A percentile compares a stretch with the other conserved stretches of the same genome.
Conservation (phyloP, 768 basidiomycete species). For the Ephemerocybe angulata region DNA sequence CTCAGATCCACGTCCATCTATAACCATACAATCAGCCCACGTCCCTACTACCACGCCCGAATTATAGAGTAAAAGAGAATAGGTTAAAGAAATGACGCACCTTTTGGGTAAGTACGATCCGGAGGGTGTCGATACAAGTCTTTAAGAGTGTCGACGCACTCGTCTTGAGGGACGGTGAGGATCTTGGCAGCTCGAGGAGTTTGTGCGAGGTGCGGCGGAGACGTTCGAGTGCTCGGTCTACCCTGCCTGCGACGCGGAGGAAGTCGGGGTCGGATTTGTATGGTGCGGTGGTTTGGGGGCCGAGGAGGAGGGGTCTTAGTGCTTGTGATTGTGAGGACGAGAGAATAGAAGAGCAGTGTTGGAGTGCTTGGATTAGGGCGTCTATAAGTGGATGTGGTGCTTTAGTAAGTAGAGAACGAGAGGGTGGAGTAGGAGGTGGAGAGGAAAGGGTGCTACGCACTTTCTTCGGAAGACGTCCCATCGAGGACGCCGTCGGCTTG, state of each 20-base stretch:
- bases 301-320: no score
- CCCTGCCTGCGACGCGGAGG: slow-evolving; percentile 42
- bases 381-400: not conserved
- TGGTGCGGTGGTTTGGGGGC: not conserved
- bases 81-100: no score
- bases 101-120: not conserved
- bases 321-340: no score
- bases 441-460: no score
- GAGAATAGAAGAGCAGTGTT: no score
- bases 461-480: slow-evolving; percentile 34
- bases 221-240: slow-evolving; percentile 59
- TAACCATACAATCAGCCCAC: not conserved
- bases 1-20: not conserved
- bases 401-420: not conserved
- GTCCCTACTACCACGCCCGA: no score
- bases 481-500: slow-evolving; percentile 28
- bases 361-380: slow-evolving; percentile 4
- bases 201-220: slow-evolving; percentile 48
- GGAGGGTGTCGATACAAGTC: slow-evolving; percentile 6
- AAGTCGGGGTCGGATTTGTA: slow-evolving; percentile 23
- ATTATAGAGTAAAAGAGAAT: no score
- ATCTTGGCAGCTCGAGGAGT: slow-evolving; percentile 38
- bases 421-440: no score
- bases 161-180: no score
- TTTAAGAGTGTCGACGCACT: no score